A percentile compares a stretch with the other conserved stretches of the same genome.
Evolutionary conservation across 768 basidiomycete genomes (phyloP).

Genomic region (Auricularia sp.): DNA sequence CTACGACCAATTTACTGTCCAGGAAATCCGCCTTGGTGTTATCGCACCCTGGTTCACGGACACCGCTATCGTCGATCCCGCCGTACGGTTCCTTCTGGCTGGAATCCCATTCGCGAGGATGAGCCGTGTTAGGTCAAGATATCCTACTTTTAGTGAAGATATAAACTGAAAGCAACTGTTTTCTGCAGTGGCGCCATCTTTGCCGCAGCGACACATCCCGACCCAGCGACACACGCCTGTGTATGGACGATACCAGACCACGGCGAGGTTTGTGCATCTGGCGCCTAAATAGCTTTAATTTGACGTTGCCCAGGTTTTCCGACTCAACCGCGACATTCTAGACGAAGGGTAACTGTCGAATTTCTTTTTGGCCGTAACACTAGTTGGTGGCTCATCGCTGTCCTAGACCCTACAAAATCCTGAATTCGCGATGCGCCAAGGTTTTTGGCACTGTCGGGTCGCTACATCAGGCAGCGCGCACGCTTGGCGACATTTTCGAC

Average conservation of each 20-base stretch:
- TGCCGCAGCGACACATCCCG: constrained; percentile 37
- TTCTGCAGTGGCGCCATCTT: constrained; percentile 36
- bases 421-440: not conserved
- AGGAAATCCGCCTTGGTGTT: constrained; percentile 34
- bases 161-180: not conserved
- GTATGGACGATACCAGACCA: constrained; percentile 40
- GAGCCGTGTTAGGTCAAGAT: not conserved
- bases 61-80: constrained; percentile 12
- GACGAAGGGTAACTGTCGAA: constrained; percentile 12
- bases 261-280: constrained; percentile 28
- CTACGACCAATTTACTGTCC: constrained; percentile 21
- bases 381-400: not conserved
- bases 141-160: not conserved
- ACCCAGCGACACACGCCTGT: constrained; percentile 33
- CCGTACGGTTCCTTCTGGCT: not conserved
- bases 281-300: not conserved
- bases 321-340: constrained; percentile 29
- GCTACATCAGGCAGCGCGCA: not conserved
- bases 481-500: not conserved
- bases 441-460: not conserved
- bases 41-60: constrained; percentile 48
- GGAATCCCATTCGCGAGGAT: not conserved
- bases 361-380: too few relatives aligned
- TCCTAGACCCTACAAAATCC: not conserved
- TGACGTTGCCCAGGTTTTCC: constrained; percentile 11